Evolutionary conservation across 768 basidiomycete species (phyloP).

Genomic region (Gloeophyllum trabeum): DNA sequence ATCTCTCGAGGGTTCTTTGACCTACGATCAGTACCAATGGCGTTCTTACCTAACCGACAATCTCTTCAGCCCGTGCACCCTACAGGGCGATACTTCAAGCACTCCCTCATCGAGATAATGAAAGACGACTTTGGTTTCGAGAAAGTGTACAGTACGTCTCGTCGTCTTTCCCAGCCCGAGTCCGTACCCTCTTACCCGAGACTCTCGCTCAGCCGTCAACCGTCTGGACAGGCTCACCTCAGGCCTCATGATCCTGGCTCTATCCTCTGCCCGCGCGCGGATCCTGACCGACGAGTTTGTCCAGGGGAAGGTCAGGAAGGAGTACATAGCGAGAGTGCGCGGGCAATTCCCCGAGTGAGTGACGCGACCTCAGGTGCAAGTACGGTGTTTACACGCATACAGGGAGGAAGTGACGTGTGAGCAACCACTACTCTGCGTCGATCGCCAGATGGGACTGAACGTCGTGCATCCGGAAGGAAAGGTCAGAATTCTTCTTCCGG

Average conservation of each 20-base stretch:
- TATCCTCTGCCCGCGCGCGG: constrained; percentile 58
- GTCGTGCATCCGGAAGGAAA: constrained; percentile 94
- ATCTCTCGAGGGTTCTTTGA: no score
- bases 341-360: constrained; percentile 82
- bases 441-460: constrained; percentile 94
- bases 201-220: constrained; percentile 67
- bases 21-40: no score
- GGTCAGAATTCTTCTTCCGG: constrained; percentile 26
- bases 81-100: constrained; percentile 80
- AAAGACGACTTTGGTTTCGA: constrained; percentile 73
- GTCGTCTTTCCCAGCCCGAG: not conserved
- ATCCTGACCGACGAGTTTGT: constrained; percentile 73
- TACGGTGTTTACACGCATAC: not conserved
- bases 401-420: constrained; percentile 81
- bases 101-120: constrained; percentile 82
- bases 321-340: constrained; percentile 81
- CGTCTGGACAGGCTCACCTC: constrained; percentile 90
- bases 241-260: constrained; percentile 88
- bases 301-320: constrained; percentile 75
- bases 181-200: not conserved
- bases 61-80: constrained; percentile 74
- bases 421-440: constrained; percentile 80
- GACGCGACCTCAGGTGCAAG: no score
- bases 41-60: not conserved
- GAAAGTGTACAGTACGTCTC: constrained; percentile 72